Conservation (phyloP, 169 alveolate genomes). For the Plasmodium sp. region DNA sequence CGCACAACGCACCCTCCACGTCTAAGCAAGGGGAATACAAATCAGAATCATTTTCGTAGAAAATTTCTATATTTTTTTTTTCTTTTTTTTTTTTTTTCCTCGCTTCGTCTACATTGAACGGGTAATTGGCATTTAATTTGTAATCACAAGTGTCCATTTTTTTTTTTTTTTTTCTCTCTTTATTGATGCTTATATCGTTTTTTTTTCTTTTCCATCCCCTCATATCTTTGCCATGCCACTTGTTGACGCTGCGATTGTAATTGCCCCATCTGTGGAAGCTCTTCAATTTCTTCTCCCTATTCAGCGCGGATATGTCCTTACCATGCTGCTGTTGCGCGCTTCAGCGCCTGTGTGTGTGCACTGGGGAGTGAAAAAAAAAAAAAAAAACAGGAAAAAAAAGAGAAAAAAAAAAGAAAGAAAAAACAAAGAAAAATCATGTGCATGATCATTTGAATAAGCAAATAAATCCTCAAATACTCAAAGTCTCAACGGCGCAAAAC, state of each 20-base stretch:
- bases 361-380: background rate
- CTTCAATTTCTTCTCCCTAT: background rate
- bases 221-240: background rate
- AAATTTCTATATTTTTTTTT: conserved; percentile 40
- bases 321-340: background rate
- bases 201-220: conserved; percentile 1
- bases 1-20: conserved; percentile 54
- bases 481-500: background rate
- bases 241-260: background rate
- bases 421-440: background rate
- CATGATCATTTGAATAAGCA: background rate
- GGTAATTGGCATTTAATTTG: background rate
- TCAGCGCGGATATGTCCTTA: background rate
- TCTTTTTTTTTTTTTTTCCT: conserved; percentile 13
- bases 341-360: background rate
- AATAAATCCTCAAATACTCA: background rate
- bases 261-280: background rate
- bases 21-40: conserved; percentile 73
- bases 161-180: background rate
- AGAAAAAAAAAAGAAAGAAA: background rate
- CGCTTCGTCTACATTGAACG: conserved; percentile 6
- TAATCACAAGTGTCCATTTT: conserved; percentile 38
- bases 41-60: conserved; percentile 48
- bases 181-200: background rate
- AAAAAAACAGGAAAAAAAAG: background rate